Base-by-base conservation (phyloP, 208 protist genomes). In the Acanthamoeba healyi region DNA sequence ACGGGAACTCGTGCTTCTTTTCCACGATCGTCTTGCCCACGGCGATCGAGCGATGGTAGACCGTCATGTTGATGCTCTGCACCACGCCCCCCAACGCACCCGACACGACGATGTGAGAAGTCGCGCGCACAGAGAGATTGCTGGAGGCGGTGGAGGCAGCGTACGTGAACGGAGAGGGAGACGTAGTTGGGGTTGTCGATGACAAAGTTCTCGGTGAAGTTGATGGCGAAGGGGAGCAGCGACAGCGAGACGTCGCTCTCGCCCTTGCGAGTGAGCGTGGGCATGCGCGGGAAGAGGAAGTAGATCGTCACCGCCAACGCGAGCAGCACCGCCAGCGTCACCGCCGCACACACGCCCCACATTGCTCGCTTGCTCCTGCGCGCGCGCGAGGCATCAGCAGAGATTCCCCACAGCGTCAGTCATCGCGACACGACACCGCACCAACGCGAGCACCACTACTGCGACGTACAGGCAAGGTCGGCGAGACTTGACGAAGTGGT, bases 131-230 rank as follows among this genome's bases (percentile, higher is more conserved):
- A n/a, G n/a, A n/a, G n/a, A n/a, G n/a, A n/a, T n/a, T n/a, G n/a
- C n/a, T n/a, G n/a, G n/a, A n/a, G n/a, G n/a, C n/a, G n/a, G n/a
- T n/a, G n/a, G n/a, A n/a, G n/a, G n/a, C n/a, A 34, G 7, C 61
- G 29, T 70, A 70, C 61, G 61, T 34, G 61, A 26, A 70, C 14
- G 19, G 61, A 36, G 61, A 70, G 19, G 22, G 61, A 26, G 26
- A 70, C 61, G 61, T 70, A 24, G 61, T 70, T 70, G 29, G 61
- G 29, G 61, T 70, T 70, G 61, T 70, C 29, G 61, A 70, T 34
- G 26, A 70, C 7, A 24, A 70, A 34, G 61, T 70, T 70, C 22
- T 70, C 61, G 61, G 61, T 70, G 22, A 70, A 70, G 22, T 70
- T 70, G 61, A 70, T 70, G 61, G 61, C 61, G 61, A 70, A 70